These are phyloP conservation scores for Coemansia sp. DNA, from an alignment of 192 early-diverging fungal genomes.

Conservation along the genomic window DNA sequence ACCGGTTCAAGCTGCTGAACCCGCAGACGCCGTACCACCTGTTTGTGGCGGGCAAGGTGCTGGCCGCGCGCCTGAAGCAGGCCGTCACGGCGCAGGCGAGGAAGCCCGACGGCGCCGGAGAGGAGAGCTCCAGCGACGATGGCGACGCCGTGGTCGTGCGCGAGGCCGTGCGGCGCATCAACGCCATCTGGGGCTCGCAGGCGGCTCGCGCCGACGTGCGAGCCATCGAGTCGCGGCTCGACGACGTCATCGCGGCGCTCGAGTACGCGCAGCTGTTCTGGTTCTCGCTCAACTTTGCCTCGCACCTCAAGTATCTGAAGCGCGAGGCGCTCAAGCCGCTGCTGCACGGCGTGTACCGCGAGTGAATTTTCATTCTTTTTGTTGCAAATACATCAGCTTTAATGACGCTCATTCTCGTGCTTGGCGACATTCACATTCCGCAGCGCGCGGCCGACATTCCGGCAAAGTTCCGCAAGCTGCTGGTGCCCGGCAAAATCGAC, in stretches of 20 bases:
- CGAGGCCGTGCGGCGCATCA: slow-evolving; percentile 26
- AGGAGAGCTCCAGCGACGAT: not conserved
- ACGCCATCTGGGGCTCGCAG: slow-evolving; percentile 38
- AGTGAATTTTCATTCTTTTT: no score
- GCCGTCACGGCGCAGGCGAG: slow-evolving; percentile 12
- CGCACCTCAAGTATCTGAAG: slow-evolving; percentile 32
- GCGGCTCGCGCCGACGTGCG: slow-evolving; percentile 3
- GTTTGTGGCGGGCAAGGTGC: slow-evolving; percentile 50
- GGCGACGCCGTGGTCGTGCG: not conserved
- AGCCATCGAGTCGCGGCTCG: slow-evolving; percentile 23
- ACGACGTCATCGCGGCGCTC: slow-evolving; percentile 34
- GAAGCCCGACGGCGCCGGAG: not conserved
- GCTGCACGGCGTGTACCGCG: slow-evolving; percentile 24
- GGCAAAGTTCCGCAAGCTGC: slow-evolving; percentile 85
- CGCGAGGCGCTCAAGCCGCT: slow-evolving; percentile 26
- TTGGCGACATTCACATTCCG: slow-evolving; percentile 96
- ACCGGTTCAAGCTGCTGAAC: slow-evolving; percentile 47
- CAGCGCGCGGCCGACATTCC: slow-evolving; percentile 85
- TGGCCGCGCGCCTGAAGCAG: slow-evolving; percentile 40
- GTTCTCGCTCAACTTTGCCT: slow-evolving; percentile 48
- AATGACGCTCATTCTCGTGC: slow-evolving; percentile 69
- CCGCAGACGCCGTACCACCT: slow-evolving; percentile 49
- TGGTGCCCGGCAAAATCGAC: slow-evolving; percentile 95
- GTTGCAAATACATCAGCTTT: no score
- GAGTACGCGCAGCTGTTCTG: slow-evolving; percentile 45